A percentile compares a stretch with the other conserved stretches of the same genome.
phyloP scores from a whole-genome alignment of 1,284 basidiomycete species.

The Rhodofomes roseus region DNA sequence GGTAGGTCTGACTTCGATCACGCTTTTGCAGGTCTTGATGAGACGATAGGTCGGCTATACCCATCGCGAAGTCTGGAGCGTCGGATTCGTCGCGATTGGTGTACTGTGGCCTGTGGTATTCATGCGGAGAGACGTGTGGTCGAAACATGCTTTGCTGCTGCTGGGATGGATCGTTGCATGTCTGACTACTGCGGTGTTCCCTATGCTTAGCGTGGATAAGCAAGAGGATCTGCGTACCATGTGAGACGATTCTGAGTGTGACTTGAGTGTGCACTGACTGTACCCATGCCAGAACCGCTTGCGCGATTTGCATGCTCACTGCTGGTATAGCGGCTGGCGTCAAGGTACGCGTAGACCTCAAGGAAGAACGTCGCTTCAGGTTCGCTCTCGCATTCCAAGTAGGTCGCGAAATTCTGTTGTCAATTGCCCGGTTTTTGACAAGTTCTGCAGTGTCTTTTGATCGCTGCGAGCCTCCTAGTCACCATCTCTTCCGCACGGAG shows the following conservation, averaged over 20 bases:
- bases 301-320: conserved; percentile 26
- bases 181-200: conserved; percentile 61
- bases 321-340: conserved; percentile 15
- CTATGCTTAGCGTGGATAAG: conserved; percentile 72
- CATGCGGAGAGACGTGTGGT: conserved; percentile 38
- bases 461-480: conserved; percentile 45
- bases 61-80: conserved; percentile 69
- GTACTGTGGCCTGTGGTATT: conserved; percentile 60
- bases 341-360: not conserved
- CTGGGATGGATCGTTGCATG: conserved; percentile 54
- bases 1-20: conserved; percentile 38
- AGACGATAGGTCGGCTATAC: conserved; percentile 58
- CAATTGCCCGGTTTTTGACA: not conserved
- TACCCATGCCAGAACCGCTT: conserved; percentile 4
- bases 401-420: not conserved
- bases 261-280: not conserved
- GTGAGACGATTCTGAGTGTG: conserved; percentile 35
- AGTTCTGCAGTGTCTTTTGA: conserved; percentile 32
- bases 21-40: not conserved
- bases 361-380: conserved; percentile 19
- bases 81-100: conserved; percentile 64
- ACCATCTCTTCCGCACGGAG: conserved; percentile 56
- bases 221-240: conserved; percentile 59
- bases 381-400: conserved; percentile 1
- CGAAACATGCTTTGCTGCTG: conserved; percentile 29